Conservation (phyloP, 2,329 filamentous ascomycete genomes). For the Microthyrium microscopicum region DNA sequence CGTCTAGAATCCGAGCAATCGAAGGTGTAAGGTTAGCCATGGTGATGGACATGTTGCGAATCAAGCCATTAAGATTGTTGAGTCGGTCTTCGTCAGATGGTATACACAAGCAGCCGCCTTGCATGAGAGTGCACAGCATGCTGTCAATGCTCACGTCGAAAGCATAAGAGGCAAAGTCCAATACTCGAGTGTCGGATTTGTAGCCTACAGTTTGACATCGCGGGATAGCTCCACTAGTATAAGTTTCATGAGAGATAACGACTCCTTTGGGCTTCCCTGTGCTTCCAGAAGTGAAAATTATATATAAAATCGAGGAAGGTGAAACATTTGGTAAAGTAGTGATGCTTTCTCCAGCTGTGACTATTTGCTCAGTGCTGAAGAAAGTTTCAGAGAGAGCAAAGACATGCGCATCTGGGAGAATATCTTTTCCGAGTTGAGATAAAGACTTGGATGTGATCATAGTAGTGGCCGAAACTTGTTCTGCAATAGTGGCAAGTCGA, state of each 20-base stretch:
- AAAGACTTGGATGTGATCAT: constrained; percentile 9
- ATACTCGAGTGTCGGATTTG: constrained; percentile 35
- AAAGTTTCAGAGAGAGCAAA: not conserved
- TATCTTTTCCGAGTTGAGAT: not conserved
- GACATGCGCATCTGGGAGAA: constrained; percentile 1
- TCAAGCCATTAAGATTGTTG: constrained; percentile 33
- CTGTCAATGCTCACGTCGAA: constrained; percentile 50
- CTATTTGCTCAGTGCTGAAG: constrained; percentile 4
- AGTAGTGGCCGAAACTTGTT: constrained; percentile 12
- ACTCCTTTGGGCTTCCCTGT: constrained; percentile 71
- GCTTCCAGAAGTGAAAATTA: constrained; percentile 74
- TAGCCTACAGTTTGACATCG: constrained; percentile 19
- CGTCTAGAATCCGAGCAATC: constrained; percentile 30
- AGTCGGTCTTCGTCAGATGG: constrained; percentile 36
- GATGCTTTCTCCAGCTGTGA: constrained; percentile 3
- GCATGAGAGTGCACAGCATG: constrained; percentile 7
- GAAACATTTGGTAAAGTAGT: constrained; percentile 2
- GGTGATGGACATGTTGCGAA: constrained; percentile 35
- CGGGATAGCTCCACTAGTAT: constrained; percentile 46
- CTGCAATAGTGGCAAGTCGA: constrained; percentile 13
- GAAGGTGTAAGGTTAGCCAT: constrained; percentile 41
- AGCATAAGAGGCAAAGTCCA: constrained; percentile 71
- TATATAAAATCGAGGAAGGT: constrained; percentile 45
- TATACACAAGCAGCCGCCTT: constrained; percentile 42
- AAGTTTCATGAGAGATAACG: constrained; percentile 56